Evolutionary conservation across 2,329 filamentous ascomycete species (phyloP), one percentile per base, ranked within the genome.

Genomic region (Trichophyton rubrum): DNA sequence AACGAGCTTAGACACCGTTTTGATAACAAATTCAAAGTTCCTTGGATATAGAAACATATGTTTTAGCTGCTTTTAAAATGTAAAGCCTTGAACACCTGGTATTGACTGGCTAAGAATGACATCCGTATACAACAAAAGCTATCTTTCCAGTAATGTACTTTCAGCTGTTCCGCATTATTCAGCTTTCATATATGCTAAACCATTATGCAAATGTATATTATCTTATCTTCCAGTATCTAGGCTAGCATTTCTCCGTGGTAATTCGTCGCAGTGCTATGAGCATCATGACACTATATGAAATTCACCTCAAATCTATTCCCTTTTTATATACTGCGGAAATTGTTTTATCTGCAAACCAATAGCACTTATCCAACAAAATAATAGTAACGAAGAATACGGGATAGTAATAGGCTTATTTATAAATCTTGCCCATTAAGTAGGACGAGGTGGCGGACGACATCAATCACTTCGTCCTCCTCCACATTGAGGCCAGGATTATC

Each of bases 351-450:
- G 1, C 27, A 15, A 35, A 55, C 15, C 51, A 9, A 55, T 35
- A 55, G 11, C 5, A 35, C 27, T 6, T 33, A n/a, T 33, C 51
- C 51, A 55, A 35, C 8, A 24, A 17, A 24, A 13, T 51, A 47
- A 6, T 17, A 8, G 8, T n/a, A n/a, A 55, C 22, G 27, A 15
- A 11, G 20, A 35, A 17, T 2, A 35, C 15, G 3, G 7, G 33
- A 22, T 3, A 17, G 5, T 24, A n/a, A 13, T 9, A 33, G 30
- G 3, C 8, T 24, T 35, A 3, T 9, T 67, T 62, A 77, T 62
- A 74, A 73, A 78, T 95, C 90, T 74, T 95, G 74, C 1, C 93
- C 93, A 76, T 97, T 90, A 68, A 95, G 80, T 74, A 96, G 89
- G 67, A 97, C 87, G 74, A 97, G 78, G 74, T 83, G 85, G 66